Base-by-base conservation (phyloP, 2,329 filamentous ascomycete genomes). In the Ophiocordyceps sinensis region DNA sequence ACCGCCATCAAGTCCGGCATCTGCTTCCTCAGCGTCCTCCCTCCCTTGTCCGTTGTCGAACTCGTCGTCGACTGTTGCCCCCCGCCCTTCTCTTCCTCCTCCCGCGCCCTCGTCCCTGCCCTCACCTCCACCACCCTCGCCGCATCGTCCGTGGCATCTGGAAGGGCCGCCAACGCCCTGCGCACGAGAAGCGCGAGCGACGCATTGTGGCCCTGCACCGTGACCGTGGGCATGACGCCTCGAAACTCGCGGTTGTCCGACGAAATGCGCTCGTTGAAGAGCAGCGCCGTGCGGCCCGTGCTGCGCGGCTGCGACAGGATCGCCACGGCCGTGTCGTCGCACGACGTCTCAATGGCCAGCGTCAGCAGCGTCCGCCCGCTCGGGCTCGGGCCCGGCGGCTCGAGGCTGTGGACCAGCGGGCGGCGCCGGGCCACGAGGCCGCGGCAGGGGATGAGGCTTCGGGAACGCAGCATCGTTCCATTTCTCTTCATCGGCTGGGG, bases 241-340 rank as follows among this genome's bases (percentile, higher is more conserved):
- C 73, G 66, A 58, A 79, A 88, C 23, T 67, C 64, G 39, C 77
- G 75, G 56, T 85, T 87, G 58, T 94, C 80, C 5, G 84, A 82
- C 0, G 87, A 93, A 47, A 89, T 63, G 52, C 85, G 91, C 51
- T 81, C 70, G 57, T 94, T 80, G 65, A 86, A 93, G 50, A 82
- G 77, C 3, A 94, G 70, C 6, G 63, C 66, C 10, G 81, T 76
- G 40, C 51, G 52, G 45, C 42, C 37, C 7, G 23, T 26, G 23
- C 37, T 13, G 23, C n/a, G n/a, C 28, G 29, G n/a, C 50, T 48
- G 39, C 41, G 84, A 75, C 32, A 95, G 69, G 38, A 96, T 63
- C 28, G 89, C 82, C 17, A 95, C 87, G 43, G 83, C 88, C 1
- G 88, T 94, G 65, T 96, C 89, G 63, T 96, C 89, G 69, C 89